Conservation (phyloP, 306 rosid species). For the Castanopsis chinensis region DNA sequence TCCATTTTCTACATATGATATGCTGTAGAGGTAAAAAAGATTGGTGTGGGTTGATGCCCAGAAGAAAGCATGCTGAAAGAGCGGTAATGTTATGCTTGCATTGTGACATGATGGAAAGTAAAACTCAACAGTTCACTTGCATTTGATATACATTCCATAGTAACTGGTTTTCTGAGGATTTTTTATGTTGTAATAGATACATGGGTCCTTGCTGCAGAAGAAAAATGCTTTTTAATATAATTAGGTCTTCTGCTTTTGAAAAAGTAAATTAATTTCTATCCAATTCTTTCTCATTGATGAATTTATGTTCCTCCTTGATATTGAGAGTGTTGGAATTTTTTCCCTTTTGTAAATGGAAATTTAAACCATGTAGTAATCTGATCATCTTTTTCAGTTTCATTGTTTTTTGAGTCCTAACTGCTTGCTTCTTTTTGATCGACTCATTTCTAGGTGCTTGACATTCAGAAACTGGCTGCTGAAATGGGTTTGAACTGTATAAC, state of each 20-base stretch:
- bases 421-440: constrained; percentile 5
- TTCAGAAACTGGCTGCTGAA: constrained; percentile 87
- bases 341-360: neutral
- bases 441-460: constrained; percentile 65
- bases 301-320: neutral
- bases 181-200: neutral
- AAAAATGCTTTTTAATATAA: neutral
- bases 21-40: too few species aligned
- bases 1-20: too few species aligned
- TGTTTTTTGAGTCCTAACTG: neutral
- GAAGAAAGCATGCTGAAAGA: too few species aligned
- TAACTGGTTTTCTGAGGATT: neutral
- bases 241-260: neutral
- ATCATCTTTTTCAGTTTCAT: neutral
- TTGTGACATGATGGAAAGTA: too few species aligned
- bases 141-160: neutral
- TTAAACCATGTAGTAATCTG: neutral
- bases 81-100: too few species aligned
- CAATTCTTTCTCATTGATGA: neutral
- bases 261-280: neutral
- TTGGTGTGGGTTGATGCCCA: too few species aligned
- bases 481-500: constrained; percentile 84
- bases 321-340: neutral
- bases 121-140: neutral
- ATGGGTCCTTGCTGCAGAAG: neutral